Evolutionary conservation across 257 asterid species (phyloP), one percentile per base, ranked within the genome.

Genomic region (Solanum sitiens): DNA sequence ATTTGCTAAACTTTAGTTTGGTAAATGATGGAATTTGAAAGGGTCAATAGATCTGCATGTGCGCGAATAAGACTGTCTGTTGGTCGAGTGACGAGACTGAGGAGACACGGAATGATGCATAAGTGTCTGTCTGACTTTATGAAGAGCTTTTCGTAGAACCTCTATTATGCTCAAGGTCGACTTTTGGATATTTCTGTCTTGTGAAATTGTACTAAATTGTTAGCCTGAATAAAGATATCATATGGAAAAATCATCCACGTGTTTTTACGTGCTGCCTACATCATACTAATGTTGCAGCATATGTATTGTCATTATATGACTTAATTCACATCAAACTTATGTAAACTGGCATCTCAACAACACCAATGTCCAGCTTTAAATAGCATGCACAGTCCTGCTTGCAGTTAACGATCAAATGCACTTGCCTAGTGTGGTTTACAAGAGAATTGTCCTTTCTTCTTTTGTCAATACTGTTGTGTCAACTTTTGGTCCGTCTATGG

Each of bases 1-100:
- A 65, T 96, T 88, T 87, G 89, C 98, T 85, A 95, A 95, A 92
- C 94, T 95, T 44, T 95, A 83, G 89, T 47, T 80, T 80, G 44
- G 68, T 80, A 18, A 50, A 80, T 80, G 44, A 47, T 50, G 68
- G 68, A 80, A 50, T 80, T 80, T 50, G 42, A 27, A 79, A 27
- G 25, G 27, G 27, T 37, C 39, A 37, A 37, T 5, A 37, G 39
- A 37, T 37, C 5, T 37, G 39, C 39, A 37, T 37, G 39, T 80
- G 68, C 10, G 5, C 15, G 5, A 80, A 80, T 80, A 47, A 47
- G 65, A 47, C 61, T 1, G 2, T 20, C 39, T 45, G 85, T 47
- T 18, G 42, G 85, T 9, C 30, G 27, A 27, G 85, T 50, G 68
- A 9, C 30, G 27, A 47, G 30, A 80, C 33, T 27, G 85, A 47